Base-by-base conservation (phyloP, 495 filamentous ascomycete genomes). In the Aspergillus sclerotioniger region DNA sequence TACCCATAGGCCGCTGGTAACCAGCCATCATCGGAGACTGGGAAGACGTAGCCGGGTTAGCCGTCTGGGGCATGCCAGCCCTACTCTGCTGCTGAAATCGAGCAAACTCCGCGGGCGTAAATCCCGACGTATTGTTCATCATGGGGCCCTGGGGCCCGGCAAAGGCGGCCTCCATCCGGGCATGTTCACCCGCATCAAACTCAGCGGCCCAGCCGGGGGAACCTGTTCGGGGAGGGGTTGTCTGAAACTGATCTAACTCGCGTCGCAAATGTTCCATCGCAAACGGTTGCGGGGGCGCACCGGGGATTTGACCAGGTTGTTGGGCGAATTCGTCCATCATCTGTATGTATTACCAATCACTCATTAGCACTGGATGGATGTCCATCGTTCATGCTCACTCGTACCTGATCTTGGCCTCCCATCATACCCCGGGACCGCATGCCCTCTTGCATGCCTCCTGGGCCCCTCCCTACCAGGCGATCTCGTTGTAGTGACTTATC, bases 251-350 rank as follows among this genome's bases (percentile, higher is more conserved):
- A 70, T 86, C 80, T 69, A 89, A 69, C 68, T 86, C 83, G 72
- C 79, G 73, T 63, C 87, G 76, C 78, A 90, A 81, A 37, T 86
- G 83, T 57, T 89, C 87, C 82, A 90, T 87, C 13, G 83, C 83
- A 63, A 91, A 89, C 57, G 79, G 83, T 63, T 77, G 79, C 29
- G 75, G 71, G 32, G 67, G 60, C 31, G 71, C 77, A 51, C 80
- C 80, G 17, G 83, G 77, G 33, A 87, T 55, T 62, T 85, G 82
- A 28, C 74, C 80, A 35, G 81, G 79, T 71, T 92, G 86, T 70
- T 91, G 88, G 67, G 96, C 79, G 74, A 96, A 98, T 37, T 91
- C 87, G 67, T 96, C 89, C 87, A 97, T 90, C 87, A 92, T 91
- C 89, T 95, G 59, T 16, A n/a, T 20, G 28, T 29, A 53, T 43